Base-by-base conservation (phyloP, 306 rosid genomes). In the Purshia tridentata region DNA sequence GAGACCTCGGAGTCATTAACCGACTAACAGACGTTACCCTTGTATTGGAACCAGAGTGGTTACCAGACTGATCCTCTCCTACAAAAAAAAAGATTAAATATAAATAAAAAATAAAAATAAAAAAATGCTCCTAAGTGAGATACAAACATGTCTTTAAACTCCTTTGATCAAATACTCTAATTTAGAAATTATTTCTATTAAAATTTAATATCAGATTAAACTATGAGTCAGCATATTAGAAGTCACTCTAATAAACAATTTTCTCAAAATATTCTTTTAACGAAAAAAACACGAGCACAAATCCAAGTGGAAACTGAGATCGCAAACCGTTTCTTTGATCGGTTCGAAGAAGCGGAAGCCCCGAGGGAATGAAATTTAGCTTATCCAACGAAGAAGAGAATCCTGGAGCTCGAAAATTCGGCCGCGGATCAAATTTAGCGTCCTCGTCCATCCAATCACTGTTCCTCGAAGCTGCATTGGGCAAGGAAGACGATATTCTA, bases 401-500 rank as follows among this genome's bases (percentile, higher is more conserved):
- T 22, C 77, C 56, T 8, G 54, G 81, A 75, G 77, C 75, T 50
- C 78, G 59, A 65, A 72, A 61, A 67, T 72, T 51, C 1, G 20
- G 55, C 4, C 59, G 71, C 23, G 63, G 77, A 73, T 67, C 76
- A 39, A 74, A 51, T 47, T 58, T 73, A 16, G 65, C 64, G 62
- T 70, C 76, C 22, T 80, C 83, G 2, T 74, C 81, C 40, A 73
- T 57, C 91, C 86, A 87, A 53, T 74, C 84, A 35, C 35, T 13
- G 16, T 70, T 61, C 5, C 76, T 72, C 13, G 72, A 61, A 68
- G 84, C 88, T 47, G 86, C 88, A 62, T 88, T 84, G 2, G 97
- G 95, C 77, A 91, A 67, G 12, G 92, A 91, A 23, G 91, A 79
- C 60, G 97, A 88, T 37, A 84, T 81, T 70, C 84, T 68, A 57